phyloP scores from a whole-genome alignment of 495 filamentous ascomycete genomes.

The Penicillium nucicola region DNA sequence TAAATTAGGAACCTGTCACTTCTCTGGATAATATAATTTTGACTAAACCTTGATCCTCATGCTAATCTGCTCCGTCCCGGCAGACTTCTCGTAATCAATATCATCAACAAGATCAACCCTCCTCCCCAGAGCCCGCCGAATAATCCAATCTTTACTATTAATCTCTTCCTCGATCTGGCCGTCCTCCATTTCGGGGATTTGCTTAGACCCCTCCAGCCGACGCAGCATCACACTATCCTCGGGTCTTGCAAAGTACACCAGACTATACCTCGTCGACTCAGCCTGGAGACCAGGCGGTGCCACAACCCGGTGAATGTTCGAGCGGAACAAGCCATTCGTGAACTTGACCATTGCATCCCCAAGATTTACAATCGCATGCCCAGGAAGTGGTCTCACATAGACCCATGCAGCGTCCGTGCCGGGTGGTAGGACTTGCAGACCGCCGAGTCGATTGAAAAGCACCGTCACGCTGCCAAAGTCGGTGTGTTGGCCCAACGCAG shows the following conservation, averaged over 20 bases:
- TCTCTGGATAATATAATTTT: neutral
- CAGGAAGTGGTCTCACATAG: constrained; percentile 56
- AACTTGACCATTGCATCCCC: constrained; percentile 66
- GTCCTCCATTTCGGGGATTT: constrained; percentile 29
- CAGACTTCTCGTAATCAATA: constrained; percentile 36
- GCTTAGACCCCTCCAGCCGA: constrained; percentile 35
- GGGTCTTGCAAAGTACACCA: constrained; percentile 62
- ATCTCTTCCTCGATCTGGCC: constrained; percentile 38
- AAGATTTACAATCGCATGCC: constrained; percentile 61
- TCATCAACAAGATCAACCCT: constrained; percentile 27
- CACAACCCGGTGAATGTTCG: constrained; percentile 62
- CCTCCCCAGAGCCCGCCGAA: constrained; percentile 38
- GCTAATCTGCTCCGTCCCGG: constrained; percentile 41
- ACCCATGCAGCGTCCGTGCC: constrained; percentile 49
- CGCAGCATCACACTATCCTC: constrained; percentile 54
- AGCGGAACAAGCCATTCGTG: constrained; percentile 56
- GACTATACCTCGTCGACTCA: constrained; percentile 48
- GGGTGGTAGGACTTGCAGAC: constrained; percentile 54
- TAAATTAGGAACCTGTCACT: too few species aligned
- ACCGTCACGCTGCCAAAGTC: constrained; percentile 55
- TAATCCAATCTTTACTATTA: constrained; percentile 49
- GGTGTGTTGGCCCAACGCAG: constrained; percentile 49
- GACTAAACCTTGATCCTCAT: constrained; percentile 29
- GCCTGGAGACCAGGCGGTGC: constrained; percentile 54
- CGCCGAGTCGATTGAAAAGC: constrained; percentile 59